Evolutionary conservation across 495 filamentous ascomycete species (phyloP).

Genomic region (Talaromyces stipitatus): DNA sequence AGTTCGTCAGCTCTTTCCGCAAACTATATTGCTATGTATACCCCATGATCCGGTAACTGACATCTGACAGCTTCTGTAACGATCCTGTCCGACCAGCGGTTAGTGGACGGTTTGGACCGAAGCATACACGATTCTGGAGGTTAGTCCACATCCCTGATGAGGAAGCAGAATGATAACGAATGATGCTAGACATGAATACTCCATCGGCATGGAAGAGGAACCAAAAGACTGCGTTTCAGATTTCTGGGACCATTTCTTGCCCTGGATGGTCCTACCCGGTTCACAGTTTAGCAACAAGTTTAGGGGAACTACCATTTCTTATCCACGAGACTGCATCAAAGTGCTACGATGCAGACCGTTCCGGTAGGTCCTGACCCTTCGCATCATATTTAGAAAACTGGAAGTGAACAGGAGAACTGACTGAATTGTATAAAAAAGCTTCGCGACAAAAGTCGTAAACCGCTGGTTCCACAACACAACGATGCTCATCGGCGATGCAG

Average conservation of each 20-base stretch:
- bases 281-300: not conserved
- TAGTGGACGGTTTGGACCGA: constrained; percentile 34
- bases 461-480: constrained; percentile 29
- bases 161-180: constrained; percentile 7
- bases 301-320: constrained; percentile 13
- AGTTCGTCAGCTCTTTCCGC: constrained; percentile 4
- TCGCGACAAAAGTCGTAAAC: constrained; percentile 30
- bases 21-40: not conserved
- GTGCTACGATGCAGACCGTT: constrained; percentile 37
- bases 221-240: not conserved
- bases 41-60: not conserved
- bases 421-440: constrained; percentile 8
- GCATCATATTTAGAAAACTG: not conserved
- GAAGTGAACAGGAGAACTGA: not conserved
- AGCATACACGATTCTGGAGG: constrained; percentile 26
- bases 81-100: constrained; percentile 25
- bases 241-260: constrained; percentile 9
- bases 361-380: not conserved
- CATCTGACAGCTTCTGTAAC: constrained; percentile 15
- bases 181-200: constrained; percentile 5
- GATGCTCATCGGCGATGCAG: constrained; percentile 37
- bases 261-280: not conserved
- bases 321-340: constrained; percentile 33
- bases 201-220: not conserved
- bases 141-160: constrained; percentile 22